Evolutionary conservation across 768 basidiomycete genomes (phyloP).

Genomic region (Psilocybe cyanescens): DNA sequence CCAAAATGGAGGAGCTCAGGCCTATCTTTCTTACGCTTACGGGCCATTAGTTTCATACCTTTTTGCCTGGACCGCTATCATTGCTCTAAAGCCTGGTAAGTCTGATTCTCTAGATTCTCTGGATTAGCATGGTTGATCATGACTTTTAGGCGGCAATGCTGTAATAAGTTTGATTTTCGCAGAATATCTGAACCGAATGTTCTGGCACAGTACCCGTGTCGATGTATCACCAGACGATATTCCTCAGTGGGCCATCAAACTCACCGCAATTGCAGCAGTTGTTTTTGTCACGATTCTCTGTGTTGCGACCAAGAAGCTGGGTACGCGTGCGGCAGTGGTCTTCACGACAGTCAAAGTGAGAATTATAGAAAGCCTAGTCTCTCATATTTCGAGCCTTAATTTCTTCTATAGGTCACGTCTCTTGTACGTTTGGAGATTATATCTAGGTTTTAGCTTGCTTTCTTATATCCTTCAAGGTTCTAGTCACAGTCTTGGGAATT

Average conservation of each 20-base stretch:
- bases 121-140: not conserved
- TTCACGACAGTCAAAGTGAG: slow-evolving; percentile 86
- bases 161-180: slow-evolving; percentile 89
- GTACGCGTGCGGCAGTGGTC: slow-evolving; percentile 82
- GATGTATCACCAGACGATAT: slow-evolving; percentile 78
- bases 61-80: slow-evolving; percentile 94
- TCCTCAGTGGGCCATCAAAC: slow-evolving; percentile 90
- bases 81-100: slow-evolving; percentile 82
- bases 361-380: slow-evolving; percentile 1
- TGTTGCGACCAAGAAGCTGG: slow-evolving; percentile 74
- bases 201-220: slow-evolving; percentile 75
- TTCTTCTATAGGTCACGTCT: slow-evolving; percentile 54
- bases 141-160: slow-evolving; percentile 65
- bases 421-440: slow-evolving; percentile 48
- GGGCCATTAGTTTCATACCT: slow-evolving; percentile 87
- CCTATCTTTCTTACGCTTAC: slow-evolving; percentile 90
- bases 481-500: slow-evolving; percentile 79
- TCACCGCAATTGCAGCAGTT: slow-evolving; percentile 79
- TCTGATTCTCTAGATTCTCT: slow-evolving; percentile 2
- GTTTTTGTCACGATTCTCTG: slow-evolving; percentile 77
- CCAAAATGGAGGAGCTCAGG: slow-evolving; percentile 69
- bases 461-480: slow-evolving; percentile 43
- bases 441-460: not conserved
- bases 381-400: slow-evolving; percentile 3
- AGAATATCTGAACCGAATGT: slow-evolving; percentile 90